Conservation (phyloP, 2,329 filamentous ascomycete species). For the Colletotrichum sojae region DNA sequence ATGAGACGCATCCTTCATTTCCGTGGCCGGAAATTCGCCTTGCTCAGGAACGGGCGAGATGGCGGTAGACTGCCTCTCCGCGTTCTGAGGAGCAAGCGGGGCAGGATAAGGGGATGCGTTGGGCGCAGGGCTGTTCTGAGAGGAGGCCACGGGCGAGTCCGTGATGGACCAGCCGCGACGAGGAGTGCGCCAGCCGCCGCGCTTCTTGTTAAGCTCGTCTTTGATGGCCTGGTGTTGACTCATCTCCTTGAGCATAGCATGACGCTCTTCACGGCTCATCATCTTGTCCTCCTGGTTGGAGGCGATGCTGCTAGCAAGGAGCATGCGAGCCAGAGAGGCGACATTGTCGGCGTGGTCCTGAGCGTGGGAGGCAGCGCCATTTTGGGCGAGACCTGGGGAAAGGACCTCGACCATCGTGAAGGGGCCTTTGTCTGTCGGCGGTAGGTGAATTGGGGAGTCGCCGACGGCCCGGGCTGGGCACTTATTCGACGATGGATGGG, state of each 20-base stretch:
- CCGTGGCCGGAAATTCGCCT: slow-evolving; percentile 41
- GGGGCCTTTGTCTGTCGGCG: slow-evolving; percentile 15
- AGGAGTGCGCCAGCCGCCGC: slow-evolving; percentile 55
- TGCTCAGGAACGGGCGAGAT: slow-evolving; percentile 41
- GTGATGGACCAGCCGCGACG: slow-evolving; percentile 63
- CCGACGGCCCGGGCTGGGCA: slow-evolving; percentile 22
- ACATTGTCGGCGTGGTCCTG: slow-evolving; percentile 40
- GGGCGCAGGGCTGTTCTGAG: slow-evolving; percentile 36
- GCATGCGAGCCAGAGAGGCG: slow-evolving; percentile 39
- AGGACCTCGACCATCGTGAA: slow-evolving; percentile 52
- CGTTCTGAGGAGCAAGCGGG: background rate
- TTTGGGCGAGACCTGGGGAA: slow-evolving; percentile 41
- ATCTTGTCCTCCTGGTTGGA: slow-evolving; percentile 42
- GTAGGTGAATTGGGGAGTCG: background rate
- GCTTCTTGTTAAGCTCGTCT: slow-evolving; percentile 55
- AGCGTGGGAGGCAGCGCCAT: slow-evolving; percentile 36
- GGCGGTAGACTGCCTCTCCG: background rate
- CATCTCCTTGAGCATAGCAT: slow-evolving; percentile 55
- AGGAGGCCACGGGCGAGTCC: slow-evolving; percentile 52
- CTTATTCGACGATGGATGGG: slow-evolving; percentile 24
- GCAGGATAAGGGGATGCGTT: slow-evolving; percentile 15
- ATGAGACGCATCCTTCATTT: slow-evolving; percentile 39
- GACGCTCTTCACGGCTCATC: slow-evolving; percentile 59
- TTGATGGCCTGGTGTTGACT: slow-evolving; percentile 53
- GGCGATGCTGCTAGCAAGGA: slow-evolving; percentile 41